Evolutionary conservation across 2,329 filamentous ascomycete genomes (phyloP), one percentile per base, ranked within the genome.

Genomic region (Pseudogymnoascus sp.): DNA sequence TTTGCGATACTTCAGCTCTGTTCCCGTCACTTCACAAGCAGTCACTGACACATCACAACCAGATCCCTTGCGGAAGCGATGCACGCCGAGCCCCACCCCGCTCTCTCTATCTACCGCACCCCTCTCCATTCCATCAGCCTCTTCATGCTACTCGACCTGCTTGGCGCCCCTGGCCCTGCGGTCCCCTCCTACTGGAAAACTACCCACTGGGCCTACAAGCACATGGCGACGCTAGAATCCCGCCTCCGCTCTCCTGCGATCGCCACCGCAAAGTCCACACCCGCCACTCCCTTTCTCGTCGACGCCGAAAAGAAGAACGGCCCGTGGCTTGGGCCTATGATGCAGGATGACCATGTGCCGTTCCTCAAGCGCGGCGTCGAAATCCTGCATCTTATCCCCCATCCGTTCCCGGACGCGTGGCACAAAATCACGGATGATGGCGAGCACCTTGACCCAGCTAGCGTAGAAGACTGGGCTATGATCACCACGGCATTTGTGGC

Each of bases 201-300:
- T 1, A 97, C 93, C 0, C 93, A 97, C 73, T 97, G 93, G 93
- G 92, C 93, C 0, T 97, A 97, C 75, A 80, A 84, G 68, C 82
- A 84, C 64, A 84, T 97, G 79, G 88, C 90, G 0, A 76, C 78
- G 2, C 77, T 96, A 14, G 93, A 97, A 76, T 76, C 79, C 60
- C 87, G 92, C 25, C 80, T 97, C 73, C 86, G 92, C 36, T 76
- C 80, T 8, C 78, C 93, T 0, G 79, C 79, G 0, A 76, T 88
- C 36, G 84, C 93, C 65, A 87, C 90, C 72, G 87, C 88, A 37
- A 77, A 77, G 1, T 75, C 76, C 64, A 74, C 77, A 64, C 72
- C 82, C 0, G 66, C 69, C n/a, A 69, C 72, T 43, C 73, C 75
- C 0, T 96, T 96, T 72, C 78, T 97, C 3, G 77, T 82, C 5